Evolutionary conservation across 108 stramenopile genomes (phyloP).

Genomic region (Seminavis robusta): DNA sequence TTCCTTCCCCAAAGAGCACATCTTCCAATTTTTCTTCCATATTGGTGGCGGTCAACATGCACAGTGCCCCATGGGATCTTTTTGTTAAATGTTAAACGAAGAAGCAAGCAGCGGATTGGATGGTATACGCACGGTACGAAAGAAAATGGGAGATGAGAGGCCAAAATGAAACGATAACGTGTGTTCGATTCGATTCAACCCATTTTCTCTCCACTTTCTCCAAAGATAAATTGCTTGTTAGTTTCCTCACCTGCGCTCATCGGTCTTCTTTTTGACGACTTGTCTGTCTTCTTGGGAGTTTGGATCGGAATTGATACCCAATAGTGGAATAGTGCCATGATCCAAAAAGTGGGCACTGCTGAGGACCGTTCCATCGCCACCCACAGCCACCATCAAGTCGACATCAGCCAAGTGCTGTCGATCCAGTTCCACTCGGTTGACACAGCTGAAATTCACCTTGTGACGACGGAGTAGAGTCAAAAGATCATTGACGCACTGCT

Average conservation of each 20-base stretch:
- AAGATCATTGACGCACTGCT: constrained; percentile 80
- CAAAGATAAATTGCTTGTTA: neutral
- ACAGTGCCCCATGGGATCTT: constrained; percentile 90
- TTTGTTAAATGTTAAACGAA: neutral
- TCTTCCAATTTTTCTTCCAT: constrained; percentile 69
- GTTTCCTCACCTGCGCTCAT: constrained; percentile 76
- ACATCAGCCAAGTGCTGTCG: constrained; percentile 90
- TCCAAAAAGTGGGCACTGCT: constrained; percentile 85
- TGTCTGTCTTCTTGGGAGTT: constrained; percentile 40
- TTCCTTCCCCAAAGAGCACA: constrained; percentile 65
- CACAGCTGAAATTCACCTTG: constrained; percentile 76
- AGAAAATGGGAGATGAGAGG: no score
- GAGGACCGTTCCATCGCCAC: constrained; percentile 95
- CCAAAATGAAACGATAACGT: no score
- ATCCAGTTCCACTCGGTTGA: constrained; percentile 93
- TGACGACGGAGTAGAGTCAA: constrained; percentile 58
- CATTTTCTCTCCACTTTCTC: no score
- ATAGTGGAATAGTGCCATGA: constrained; percentile 81
- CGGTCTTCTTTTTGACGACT: constrained; percentile 71
- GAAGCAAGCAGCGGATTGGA: neutral
- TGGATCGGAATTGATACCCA: constrained; percentile 85
- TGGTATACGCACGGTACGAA: no score
- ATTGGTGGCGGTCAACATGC: constrained; percentile 73
- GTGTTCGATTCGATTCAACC: no score
- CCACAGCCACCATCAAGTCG: constrained; percentile 92